These are phyloP conservation scores for Brassica incana DNA, from an alignment of 345 rosid species.

Conservation along the genomic window DNA sequence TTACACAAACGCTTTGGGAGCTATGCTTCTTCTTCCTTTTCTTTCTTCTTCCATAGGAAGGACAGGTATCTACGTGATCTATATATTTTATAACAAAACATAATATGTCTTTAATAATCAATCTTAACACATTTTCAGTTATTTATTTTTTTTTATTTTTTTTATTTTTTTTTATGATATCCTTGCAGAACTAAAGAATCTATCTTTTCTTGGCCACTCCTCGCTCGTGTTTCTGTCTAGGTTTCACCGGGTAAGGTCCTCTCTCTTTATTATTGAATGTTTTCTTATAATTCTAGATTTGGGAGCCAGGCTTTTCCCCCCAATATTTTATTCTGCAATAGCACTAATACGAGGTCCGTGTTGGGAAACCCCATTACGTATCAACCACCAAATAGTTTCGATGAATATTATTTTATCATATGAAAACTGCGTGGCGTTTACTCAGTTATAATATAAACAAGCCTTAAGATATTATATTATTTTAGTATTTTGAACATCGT, in stretches of 20 bases:
- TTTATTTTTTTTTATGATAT: not conserved
- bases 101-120: not conserved
- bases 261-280: not conserved
- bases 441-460: not conserved
- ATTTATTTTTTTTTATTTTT: not conserved
- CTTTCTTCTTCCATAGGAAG: constrained; percentile 58
- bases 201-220: constrained; percentile 47
- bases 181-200: constrained; percentile 53
- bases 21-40: constrained; percentile 59
- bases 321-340: not conserved
- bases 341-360: constrained; percentile 10
- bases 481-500: not conserved
- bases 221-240: constrained; percentile 59
- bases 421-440: constrained; percentile 11
- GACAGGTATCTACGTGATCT: constrained; percentile 41
- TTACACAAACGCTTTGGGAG: constrained; percentile 60
- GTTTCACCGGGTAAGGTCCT: constrained; percentile 65
- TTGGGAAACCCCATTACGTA: not conserved
- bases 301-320: not conserved
- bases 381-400: constrained; percentile 6
- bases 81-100: not conserved
- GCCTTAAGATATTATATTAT: not conserved
- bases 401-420: not conserved
- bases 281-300: not conserved
- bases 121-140: not conserved